A percentile compares a stretch with the other conserved stretches of the same genome.
Conservation (phyloP, 805 yeast species). For the Pichia pseudocactophila region DNA sequence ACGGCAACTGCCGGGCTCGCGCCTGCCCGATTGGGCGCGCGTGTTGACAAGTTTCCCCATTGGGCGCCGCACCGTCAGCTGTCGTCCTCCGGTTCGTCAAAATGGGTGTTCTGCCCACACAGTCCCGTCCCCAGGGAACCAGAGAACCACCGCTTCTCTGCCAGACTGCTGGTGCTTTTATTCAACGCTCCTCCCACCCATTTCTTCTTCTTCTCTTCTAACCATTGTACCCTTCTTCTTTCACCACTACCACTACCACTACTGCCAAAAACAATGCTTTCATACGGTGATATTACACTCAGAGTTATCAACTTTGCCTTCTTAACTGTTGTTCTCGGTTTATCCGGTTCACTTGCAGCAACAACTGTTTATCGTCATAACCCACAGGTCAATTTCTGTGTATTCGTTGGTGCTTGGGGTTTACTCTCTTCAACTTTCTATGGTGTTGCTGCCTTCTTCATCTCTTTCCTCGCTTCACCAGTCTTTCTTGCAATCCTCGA, state of each 20-base stretch:
- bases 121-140: too few relatives aligned
- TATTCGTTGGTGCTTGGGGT: conserved; percentile 85
- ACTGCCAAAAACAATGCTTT: conserved; percentile 30
- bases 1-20: too few relatives aligned
- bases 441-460: conserved; percentile 68
- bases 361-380: conserved; percentile 40
- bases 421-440: conserved; percentile 71
- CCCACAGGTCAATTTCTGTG: conserved; percentile 82
- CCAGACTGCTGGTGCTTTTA: too few relatives aligned
- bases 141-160: too few relatives aligned
- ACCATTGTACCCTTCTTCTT: neutral
- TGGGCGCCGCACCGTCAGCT: neutral
- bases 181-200: neutral
- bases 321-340: conserved; percentile 73
- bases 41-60: neutral
- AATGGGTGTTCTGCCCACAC: too few relatives aligned
- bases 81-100: too few relatives aligned
- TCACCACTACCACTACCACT: neutral
- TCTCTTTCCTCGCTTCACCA: conserved; percentile 83
- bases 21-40: neutral
- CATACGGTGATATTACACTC: conserved; percentile 65
- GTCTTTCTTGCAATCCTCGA: conserved; percentile 64
- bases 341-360: conserved; percentile 81
- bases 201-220: neutral
- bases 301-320: conserved; percentile 70